phyloP scores from a whole-genome alignment of 23 red algal species.

The Gracilaria domingensis region DNA sequence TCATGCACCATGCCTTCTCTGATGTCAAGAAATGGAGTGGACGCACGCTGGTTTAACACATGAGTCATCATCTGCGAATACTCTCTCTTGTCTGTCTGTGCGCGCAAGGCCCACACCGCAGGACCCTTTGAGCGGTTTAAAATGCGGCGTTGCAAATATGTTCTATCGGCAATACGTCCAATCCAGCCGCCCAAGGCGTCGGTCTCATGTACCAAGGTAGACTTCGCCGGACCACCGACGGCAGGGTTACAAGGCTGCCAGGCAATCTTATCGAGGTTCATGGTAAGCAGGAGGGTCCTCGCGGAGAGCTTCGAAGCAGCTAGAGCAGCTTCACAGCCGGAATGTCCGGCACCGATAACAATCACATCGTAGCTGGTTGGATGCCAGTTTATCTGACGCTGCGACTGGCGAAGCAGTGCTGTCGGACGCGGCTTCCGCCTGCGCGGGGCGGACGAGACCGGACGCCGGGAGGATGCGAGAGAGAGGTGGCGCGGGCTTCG shows the following conservation, averaged over 20 bases:
- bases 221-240: slow-evolving; percentile 97
- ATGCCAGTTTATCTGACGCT: slow-evolving; percentile 46
- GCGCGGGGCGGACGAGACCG: background rate
- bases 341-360: slow-evolving; percentile 96
- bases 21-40: slow-evolving; percentile 66
- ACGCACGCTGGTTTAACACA: slow-evolving; percentile 71
- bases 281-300: slow-evolving; percentile 83
- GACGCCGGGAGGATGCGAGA: background rate
- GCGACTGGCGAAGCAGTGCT: slow-evolving; percentile 4
- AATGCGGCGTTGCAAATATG: slow-evolving; percentile 96
- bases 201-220: slow-evolving; percentile 97
- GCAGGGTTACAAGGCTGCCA: slow-evolving; percentile 99
- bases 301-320: slow-evolving; percentile 87
- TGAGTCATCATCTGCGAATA: slow-evolving; percentile 89
- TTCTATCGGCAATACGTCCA: slow-evolving; percentile 92
- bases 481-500: background rate
- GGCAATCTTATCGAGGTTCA: slow-evolving; percentile 93
- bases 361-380: slow-evolving; percentile 87
- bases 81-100: slow-evolving; percentile 99
- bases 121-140: slow-evolving; percentile 97
- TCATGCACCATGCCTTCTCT: slow-evolving; percentile 99
- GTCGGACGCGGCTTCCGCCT: background rate
- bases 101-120: slow-evolving; percentile 97
- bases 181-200: slow-evolving; percentile 98
- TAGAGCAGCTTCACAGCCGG: slow-evolving; percentile 95